Conservation (phyloP, 2,329 filamentous ascomycete species). For the Ascosphaera aggregata region DNA sequence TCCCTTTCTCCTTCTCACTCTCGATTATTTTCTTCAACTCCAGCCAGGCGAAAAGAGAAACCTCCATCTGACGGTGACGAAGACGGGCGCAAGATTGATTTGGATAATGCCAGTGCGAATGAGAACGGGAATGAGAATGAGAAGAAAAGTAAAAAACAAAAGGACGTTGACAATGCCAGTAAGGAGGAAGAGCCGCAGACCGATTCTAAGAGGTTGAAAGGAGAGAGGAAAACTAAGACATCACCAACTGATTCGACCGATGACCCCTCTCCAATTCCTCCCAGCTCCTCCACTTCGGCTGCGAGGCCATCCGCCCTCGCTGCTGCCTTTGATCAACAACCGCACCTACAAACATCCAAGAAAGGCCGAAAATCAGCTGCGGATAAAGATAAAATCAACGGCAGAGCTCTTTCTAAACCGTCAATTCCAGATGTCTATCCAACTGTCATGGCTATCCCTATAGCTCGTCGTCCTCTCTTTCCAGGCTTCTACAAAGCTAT, state of each 20-base stretch:
- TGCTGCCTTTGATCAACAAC: conserved; percentile 20
- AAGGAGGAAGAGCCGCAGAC: too few relatives aligned
- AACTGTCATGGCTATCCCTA: conserved; percentile 92
- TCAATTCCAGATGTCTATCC: conserved; percentile 87
- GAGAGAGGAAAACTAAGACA: too few relatives aligned
- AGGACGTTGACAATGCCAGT: too few relatives aligned
- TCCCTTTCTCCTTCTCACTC: conserved; percentile 10
- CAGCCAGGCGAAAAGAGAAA: conserved; percentile 32
- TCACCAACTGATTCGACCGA: conserved; percentile 26
- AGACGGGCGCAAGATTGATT: conserved; percentile 14
- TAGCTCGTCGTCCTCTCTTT: conserved; percentile 79
- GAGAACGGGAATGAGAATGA: conserved; percentile 27
- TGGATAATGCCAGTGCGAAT: conserved; percentile 17
- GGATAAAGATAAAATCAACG: too few relatives aligned
- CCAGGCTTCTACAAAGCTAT: conserved; percentile 98
- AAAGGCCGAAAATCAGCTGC: conserved; percentile 42
- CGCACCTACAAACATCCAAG: conserved; percentile 26
- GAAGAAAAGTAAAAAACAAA: conserved; percentile 14
- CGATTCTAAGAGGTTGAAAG: too few relatives aligned
- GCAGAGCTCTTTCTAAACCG: conserved; percentile 64
- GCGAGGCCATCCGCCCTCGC: too few relatives aligned
- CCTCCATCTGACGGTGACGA: conserved; percentile 12
- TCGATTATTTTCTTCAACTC: conserved; percentile 22
- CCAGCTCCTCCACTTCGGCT: conserved; percentile 12
- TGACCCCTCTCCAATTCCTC: conserved; percentile 20